phyloP scores from a whole-genome alignment of 805 yeast genomes.

The Candida quercuum region DNA sequence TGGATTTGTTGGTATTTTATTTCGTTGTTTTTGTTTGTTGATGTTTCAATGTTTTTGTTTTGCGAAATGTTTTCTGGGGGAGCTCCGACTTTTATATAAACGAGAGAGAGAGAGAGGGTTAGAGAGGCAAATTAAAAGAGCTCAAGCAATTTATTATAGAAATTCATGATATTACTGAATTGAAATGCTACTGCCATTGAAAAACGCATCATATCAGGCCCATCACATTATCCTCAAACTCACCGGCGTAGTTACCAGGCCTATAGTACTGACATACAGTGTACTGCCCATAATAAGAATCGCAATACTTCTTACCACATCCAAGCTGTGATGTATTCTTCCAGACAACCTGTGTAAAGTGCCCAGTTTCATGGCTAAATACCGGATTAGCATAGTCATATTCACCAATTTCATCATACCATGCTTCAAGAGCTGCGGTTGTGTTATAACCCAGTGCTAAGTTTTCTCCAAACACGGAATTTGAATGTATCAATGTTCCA shows the following conservation, averaged over 20 bases:
- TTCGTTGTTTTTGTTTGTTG: too few species aligned
- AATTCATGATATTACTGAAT: too few species aligned
- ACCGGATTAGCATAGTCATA: constrained; percentile 49
- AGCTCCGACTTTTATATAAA: too few species aligned
- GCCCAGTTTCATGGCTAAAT: constrained; percentile 52
- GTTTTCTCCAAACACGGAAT: constrained; percentile 70
- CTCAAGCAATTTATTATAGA: too few species aligned
- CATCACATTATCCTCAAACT: constrained; percentile 31
- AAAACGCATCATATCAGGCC: constrained; percentile 9
- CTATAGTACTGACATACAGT: constrained; percentile 66
- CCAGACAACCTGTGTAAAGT: constrained; percentile 83
- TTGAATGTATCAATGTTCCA: constrained; percentile 55
- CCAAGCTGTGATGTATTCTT: constrained; percentile 54
- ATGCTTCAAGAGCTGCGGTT: constrained; percentile 61
- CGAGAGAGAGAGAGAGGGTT: too few species aligned
- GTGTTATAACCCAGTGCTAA: constrained; percentile 66
- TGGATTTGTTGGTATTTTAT: too few species aligned
- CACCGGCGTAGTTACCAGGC: constrained; percentile 58
- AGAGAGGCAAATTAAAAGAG: too few species aligned
- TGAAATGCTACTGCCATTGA: too few species aligned
- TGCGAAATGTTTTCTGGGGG: too few species aligned
- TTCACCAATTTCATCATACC: constrained; percentile 61
- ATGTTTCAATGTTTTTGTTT: too few species aligned
- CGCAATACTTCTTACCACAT: constrained; percentile 63
- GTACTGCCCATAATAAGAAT: constrained; percentile 43